Conservation (phyloP, 2,329 filamentous ascomycete species). For the Alternaria brassicicola region DNA sequence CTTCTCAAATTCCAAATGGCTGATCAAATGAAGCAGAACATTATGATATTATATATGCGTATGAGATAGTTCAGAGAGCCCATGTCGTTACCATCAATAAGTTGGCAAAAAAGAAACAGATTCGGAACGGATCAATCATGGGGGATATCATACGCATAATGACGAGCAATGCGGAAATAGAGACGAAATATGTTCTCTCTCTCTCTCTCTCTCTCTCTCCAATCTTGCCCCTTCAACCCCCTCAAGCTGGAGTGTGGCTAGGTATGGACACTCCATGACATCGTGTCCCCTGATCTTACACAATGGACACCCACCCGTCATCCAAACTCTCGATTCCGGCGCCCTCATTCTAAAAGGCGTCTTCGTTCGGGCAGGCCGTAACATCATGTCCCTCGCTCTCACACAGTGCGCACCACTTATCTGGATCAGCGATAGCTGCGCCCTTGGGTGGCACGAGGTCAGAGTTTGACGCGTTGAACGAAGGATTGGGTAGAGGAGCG, state of each 20-base stretch:
- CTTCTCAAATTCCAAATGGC: not conserved
- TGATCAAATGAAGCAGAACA: not conserved
- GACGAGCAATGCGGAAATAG: not conserved
- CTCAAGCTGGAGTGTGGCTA: not conserved
- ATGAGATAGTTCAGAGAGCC: not conserved
- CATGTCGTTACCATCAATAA: not conserved
- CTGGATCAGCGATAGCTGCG: conserved; percentile 62
- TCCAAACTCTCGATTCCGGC: not conserved
- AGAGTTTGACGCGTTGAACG: conserved; percentile 35
- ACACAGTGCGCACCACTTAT: conserved; percentile 96
- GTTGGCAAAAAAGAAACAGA: not conserved
- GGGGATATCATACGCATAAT: conserved; percentile 15
- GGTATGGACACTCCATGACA: not conserved
- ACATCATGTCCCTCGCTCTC: conserved; percentile 97
- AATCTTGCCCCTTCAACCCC: not conserved
- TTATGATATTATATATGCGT: conserved; percentile 3
- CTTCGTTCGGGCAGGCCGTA: conserved; percentile 91
- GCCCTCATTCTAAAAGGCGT: conserved; percentile 59
- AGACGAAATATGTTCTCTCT: not conserved
- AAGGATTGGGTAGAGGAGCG: conserved; percentile 44
- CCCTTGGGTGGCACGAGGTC: conserved; percentile 45
- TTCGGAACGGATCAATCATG: not conserved
- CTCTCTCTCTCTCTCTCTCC: not conserved
- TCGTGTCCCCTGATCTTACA: not conserved
- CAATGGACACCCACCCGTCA: not conserved